Conservation (phyloP, 148 eudicot species). For the Vaccinium darrowii region DNA sequence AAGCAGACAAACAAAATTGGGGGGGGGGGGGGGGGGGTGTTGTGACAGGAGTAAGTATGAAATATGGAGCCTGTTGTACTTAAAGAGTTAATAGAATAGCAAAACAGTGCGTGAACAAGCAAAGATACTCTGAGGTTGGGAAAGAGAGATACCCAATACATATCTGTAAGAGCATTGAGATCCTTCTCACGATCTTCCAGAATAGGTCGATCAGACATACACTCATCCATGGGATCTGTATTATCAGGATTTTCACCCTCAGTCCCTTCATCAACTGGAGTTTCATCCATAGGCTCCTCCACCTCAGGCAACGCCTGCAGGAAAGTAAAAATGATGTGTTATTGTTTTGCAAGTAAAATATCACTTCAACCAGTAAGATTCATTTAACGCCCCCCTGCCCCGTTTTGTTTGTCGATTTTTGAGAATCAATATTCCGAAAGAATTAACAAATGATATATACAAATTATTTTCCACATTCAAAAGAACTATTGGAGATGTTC, state of each 20-base stretch:
- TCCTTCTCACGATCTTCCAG: slow-evolving; percentile 44
- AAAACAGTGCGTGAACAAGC: not conserved
- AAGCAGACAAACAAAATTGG: not conserved
- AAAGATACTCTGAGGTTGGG: not conserved
- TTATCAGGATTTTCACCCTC: slow-evolving; percentile 29
- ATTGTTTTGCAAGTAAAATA: slow-evolving; percentile 5
- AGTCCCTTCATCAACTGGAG: slow-evolving; percentile 27
- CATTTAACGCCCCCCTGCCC: not conserved
- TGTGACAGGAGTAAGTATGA: not conserved
- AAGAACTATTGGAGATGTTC: not conserved
- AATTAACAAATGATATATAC: not conserved
- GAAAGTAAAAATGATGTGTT: not conserved
- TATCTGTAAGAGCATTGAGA: slow-evolving; percentile 62
- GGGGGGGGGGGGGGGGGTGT: too few species aligned
- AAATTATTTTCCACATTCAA: not conserved
- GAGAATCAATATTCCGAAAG: not conserved
- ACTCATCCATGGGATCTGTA: slow-evolving; percentile 54
- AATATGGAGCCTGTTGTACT: not conserved
- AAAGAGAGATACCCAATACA: slow-evolving; percentile 69
- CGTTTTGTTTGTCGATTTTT: not conserved
- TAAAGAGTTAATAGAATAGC: not conserved
- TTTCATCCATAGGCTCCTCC: slow-evolving; percentile 55
- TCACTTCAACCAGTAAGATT: not conserved
- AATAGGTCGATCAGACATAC: slow-evolving; percentile 35
- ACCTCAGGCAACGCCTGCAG: slow-evolving; percentile 48